Conservation (phyloP, 441 rosid genomes). For the Pelargonium citronellum region DNA sequence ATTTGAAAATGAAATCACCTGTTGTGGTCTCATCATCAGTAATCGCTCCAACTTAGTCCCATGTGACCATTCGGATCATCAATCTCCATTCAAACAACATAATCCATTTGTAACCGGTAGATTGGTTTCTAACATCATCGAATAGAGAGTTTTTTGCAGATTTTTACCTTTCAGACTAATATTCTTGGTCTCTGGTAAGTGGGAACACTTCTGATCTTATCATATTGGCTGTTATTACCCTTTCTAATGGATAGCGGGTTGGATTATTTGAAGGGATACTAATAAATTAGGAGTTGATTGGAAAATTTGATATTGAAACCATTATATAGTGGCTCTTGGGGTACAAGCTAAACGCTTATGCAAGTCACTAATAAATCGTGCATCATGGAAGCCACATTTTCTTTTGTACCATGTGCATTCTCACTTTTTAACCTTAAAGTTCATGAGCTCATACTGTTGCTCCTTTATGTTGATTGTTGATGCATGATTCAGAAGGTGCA, state of each 20-base stretch:
- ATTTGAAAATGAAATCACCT: background rate
- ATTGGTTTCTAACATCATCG: background rate
- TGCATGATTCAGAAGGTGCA: constrained; percentile 20
- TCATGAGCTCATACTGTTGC: constrained; percentile 18
- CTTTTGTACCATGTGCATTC: constrained; percentile 18
- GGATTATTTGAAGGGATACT: background rate
- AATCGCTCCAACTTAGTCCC: background rate
- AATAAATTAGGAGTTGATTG: background rate
- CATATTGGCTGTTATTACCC: too few relatives aligned
- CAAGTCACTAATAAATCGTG: background rate
- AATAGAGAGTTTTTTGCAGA: background rate
- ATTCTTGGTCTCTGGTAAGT: background rate
- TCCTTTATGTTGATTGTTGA: constrained; percentile 19
- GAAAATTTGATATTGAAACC: background rate
- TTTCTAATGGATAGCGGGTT: too few relatives aligned
- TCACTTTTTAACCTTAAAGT: constrained; percentile 7
- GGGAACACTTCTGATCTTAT: too few relatives aligned
- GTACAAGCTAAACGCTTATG: background rate
- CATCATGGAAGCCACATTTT: constrained; percentile 2
- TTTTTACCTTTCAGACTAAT: background rate
- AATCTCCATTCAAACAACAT: constrained; percentile 6
- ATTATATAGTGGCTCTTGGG: background rate
- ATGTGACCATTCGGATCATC: background rate
- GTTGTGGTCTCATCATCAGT: background rate
- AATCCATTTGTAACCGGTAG: background rate